phyloP scores from a whole-genome alignment of 345 rosid genomes.

The Linum usitatissimum region DNA sequence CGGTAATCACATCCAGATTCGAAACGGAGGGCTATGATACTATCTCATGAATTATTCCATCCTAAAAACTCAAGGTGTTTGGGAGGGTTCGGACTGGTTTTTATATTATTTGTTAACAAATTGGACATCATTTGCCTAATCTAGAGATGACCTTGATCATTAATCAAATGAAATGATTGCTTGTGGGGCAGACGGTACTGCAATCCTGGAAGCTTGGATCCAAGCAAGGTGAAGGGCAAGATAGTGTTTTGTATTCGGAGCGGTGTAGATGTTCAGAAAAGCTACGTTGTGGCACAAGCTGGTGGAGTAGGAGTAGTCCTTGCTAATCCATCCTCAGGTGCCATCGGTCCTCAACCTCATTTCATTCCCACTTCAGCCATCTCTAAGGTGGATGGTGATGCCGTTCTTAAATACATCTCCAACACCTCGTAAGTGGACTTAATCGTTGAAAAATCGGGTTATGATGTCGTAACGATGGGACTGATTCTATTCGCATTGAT shows the following conservation, averaged over 20 bases:
- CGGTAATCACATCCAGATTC: too few species aligned
- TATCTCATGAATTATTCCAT: too few species aligned
- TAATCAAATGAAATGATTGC: too few species aligned
- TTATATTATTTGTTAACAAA: too few species aligned
- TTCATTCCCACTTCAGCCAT: conserved; percentile 44
- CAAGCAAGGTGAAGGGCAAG: conserved; percentile 37
- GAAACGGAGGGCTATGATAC: too few species aligned
- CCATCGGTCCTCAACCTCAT: conserved; percentile 41
- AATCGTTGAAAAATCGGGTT: too few species aligned
- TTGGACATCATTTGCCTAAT: too few species aligned
- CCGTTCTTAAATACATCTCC: conserved; percentile 33
- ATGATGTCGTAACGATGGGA: too few species aligned
- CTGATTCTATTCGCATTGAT: too few species aligned
- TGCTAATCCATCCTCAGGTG: conserved; percentile 25
- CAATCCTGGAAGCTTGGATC: conserved; percentile 20
- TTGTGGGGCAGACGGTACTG: background rate
- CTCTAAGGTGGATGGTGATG: conserved; percentile 28
- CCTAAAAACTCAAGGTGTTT: too few species aligned
- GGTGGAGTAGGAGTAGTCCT: conserved; percentile 57
- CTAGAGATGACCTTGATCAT: too few species aligned
- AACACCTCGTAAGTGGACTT: conserved; percentile 23
- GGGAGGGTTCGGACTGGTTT: too few species aligned
- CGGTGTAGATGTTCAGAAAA: conserved; percentile 31
- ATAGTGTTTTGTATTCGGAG: conserved; percentile 36
- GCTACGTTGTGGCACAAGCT: conserved; percentile 38